phyloP scores from a whole-genome alignment of 2,329 filamentous ascomycete genomes.

The Hymenoscyphus occultus region DNA sequence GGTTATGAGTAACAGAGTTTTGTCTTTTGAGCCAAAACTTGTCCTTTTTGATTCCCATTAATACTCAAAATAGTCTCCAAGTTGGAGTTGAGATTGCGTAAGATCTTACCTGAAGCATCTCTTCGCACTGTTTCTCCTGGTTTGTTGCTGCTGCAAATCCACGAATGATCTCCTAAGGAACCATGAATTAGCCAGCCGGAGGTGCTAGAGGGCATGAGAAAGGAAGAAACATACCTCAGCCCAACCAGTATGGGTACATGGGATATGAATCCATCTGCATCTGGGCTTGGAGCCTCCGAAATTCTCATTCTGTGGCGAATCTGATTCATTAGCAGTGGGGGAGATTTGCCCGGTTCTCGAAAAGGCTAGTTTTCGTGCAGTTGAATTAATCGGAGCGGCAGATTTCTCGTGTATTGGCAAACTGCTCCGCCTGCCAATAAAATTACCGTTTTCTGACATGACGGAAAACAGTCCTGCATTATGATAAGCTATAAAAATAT shows the following conservation, averaged over 20 bases:
- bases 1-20: neutral
- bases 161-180: neutral
- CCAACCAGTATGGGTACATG: neutral
- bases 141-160: neutral
- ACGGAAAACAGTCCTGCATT: neutral
- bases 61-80: neutral
- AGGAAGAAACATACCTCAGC: neutral
- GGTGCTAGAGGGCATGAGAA: neutral
- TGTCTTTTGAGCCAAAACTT: constrained; percentile 2
- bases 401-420: neutral
- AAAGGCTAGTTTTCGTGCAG: neutral
- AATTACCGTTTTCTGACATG: neutral
- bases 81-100: neutral
- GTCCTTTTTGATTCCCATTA: neutral
- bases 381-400: neutral
- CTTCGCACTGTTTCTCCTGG: neutral
- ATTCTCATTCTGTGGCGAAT: neutral
- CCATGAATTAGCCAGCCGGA: neutral
- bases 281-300: neutral
- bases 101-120: neutral
- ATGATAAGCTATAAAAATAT: neutral
- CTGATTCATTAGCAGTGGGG: neutral
- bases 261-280: neutral
- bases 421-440: neutral
- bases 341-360: neutral